phyloP scores from a whole-genome alignment of 1,284 basidiomycete genomes.

The Wolfiporia cocos region DNA sequence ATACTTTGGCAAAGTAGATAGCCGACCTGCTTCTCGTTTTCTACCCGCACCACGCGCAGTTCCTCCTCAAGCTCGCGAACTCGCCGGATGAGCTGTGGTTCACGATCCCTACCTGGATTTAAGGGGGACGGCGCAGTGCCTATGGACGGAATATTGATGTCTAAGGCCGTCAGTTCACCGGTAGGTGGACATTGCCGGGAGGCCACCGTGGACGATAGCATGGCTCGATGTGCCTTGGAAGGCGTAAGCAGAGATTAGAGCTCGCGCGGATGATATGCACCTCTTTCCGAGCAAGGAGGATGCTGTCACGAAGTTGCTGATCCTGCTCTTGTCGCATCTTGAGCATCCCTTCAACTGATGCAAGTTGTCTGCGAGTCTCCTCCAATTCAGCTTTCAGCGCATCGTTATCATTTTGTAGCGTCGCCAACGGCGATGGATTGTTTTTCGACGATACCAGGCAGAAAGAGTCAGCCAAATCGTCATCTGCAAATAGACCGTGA shows the following conservation, averaged over 20 bases:
- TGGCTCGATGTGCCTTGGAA: conserved; percentile 64
- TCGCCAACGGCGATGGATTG: conserved; percentile 35
- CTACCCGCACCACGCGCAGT: conserved; percentile 50
- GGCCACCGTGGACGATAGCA: conserved; percentile 55
- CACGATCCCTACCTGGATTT: conserved; percentile 45
- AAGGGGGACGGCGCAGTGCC: conserved; percentile 42
- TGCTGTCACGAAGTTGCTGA: conserved; percentile 69
- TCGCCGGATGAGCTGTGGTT: conserved; percentile 60
- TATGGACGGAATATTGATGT: conserved; percentile 43
- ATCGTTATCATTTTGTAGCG: conserved; percentile 59
- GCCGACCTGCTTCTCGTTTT: conserved; percentile 81
- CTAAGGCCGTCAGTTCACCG: conserved; percentile 44
- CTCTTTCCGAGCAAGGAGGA: conserved; percentile 73
- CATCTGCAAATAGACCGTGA: conserved; percentile 27
- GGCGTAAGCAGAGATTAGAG: conserved; percentile 2
- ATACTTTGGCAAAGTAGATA: conserved; percentile 15
- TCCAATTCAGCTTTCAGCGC: conserved; percentile 55
- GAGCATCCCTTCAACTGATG: conserved; percentile 52
- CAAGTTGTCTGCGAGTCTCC: conserved; percentile 47
- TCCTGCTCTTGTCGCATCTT: conserved; percentile 72
- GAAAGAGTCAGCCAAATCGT: conserved; percentile 73
- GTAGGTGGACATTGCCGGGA: conserved; percentile 39
- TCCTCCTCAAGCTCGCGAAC: conserved; percentile 80
- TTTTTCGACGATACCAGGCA: conserved; percentile 60
- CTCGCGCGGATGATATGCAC: conserved; percentile 27